Base-by-base conservation (phyloP, 305 asterid genomes). In the Rubia peregrina region DNA sequence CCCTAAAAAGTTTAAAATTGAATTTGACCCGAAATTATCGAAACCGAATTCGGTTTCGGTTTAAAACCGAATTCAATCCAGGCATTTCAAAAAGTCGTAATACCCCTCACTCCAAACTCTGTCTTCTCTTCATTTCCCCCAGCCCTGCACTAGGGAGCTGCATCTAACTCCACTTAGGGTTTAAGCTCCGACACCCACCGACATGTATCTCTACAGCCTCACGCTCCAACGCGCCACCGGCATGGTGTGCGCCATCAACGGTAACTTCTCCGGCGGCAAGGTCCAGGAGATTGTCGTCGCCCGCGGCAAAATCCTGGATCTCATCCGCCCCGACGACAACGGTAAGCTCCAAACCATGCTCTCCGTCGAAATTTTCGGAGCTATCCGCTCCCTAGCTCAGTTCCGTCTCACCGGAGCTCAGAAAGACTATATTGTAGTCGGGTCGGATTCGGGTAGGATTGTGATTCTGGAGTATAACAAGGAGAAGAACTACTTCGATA, bases 191-290 rank as follows among this genome's bases (percentile, higher is more conserved):
- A 36, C 69, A 59, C 75, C n/a, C 24, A 43, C 13, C 53, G 26
- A 53, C 71, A 93, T 94, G 99, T 91, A 87, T 78, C 87, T 94
- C 68, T 91, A 91, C 89, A 91, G 90, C 64, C 79, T 94, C 36
- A 91, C 98, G 36, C 99, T 94, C 67, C 99, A 91, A 65, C 82
- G 87, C 61, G 84, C 98, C 76, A 94, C 99, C 69, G 99, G 99
- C 36, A 84, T 91, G 77, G 69, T 87, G 30, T 87, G 90, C 68
- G 98, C 98, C 67, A 94, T 91, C 75, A 90, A 86, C 80, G 99
- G 99, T 7, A 91, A 78, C 86, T 95, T 95, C 75, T 90, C 99
- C 81, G 99, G 99, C 66, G 89, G 95, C 0, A 95, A 91, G 77
- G 61, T 74, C 7, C 98, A 95, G 69, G 99, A 95, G 81, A 90